Conservation (phyloP, 2,329 filamentous ascomycete genomes). For the Neoascochyta sp. region DNA sequence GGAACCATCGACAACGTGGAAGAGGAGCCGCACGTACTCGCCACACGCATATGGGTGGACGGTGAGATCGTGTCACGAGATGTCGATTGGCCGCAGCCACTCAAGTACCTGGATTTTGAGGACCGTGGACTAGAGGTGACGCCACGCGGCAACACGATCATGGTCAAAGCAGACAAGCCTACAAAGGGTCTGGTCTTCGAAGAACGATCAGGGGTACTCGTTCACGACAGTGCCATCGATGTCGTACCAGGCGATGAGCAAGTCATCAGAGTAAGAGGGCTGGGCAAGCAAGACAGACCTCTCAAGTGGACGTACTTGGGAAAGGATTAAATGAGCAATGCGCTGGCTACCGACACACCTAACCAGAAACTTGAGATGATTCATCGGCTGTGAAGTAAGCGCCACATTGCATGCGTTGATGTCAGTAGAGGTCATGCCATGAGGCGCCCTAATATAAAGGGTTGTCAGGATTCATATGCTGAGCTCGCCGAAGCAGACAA, state of each 20-base stretch:
- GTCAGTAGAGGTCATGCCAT: no score
- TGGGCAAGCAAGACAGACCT: constrained; percentile 38
- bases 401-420: no score
- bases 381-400: no score
- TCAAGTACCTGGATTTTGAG: constrained; percentile 56
- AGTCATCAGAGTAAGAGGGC: constrained; percentile 42
- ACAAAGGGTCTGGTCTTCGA: constrained; percentile 61
- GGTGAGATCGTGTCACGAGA: constrained; percentile 52
- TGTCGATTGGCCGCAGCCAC: constrained; percentile 59
- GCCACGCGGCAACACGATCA: constrained; percentile 41
- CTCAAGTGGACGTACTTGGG: constrained; percentile 48
- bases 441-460: no score
- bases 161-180: constrained; percentile 49
- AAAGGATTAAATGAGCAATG: constrained; percentile 30
- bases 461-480: no score
- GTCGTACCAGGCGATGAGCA: constrained; percentile 58
- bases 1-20: constrained; percentile 51
- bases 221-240: constrained; percentile 57
- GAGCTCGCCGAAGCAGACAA: constrained; percentile 6
- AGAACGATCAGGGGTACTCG: constrained; percentile 52
- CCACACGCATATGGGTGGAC: constrained; percentile 53
- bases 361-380: no score
- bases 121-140: constrained; percentile 49
- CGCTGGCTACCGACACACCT: no score
- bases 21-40: constrained; percentile 54